Evolutionary conservation across 768 basidiomycete genomes (phyloP), one percentile per base, ranked within the genome.

Genomic region (Wakefieldia striispora): DNA sequence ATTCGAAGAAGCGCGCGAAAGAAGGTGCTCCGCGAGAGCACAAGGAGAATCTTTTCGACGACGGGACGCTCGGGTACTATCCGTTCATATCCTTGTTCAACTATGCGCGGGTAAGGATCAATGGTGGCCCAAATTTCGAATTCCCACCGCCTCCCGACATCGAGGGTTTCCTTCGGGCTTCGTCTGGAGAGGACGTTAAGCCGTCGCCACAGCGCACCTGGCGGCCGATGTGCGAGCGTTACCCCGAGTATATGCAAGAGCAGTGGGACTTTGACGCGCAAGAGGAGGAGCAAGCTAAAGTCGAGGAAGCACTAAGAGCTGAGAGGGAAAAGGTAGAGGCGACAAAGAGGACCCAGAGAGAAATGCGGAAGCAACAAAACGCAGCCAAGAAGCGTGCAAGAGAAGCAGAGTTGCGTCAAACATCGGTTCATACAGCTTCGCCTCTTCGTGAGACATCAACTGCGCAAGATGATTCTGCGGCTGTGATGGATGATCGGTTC

Each of bases 41-140:
- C 63, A 78, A 78, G 51, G 88, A 91, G 69, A 94, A 94, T 54
- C 80, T 80, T 3, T 90, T 92, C 60, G 94, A 99, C 65, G 97
- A 99, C 65, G 97, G 95, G 17, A 84, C 88, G 17, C 72, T 97
- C 6, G 97, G 97, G 1, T 99, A 99, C 69, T 98, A 93, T 65
- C 93, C 95, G 0, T 86, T 97, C 72, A 81, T 97, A 55, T 95
- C 92, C 4, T 75, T 95, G 33, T 99, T 92, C 74, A 95, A 94
- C 60, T 86, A 87, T 51, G 95, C 91, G 0, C 81, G 82, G 50
- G 87, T 94, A 12, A 77, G 68, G 40, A 75, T 95, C 49, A 97
- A 99, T 63, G 82, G 94, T 16, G 97, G 97, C 1, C 97, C 97
- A 0, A 66, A 85, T 52, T 98, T 95, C 59, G 79, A 81, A 8